Conservation (phyloP, 176 grass and related monocot species). For the Aegilops bicornis region DNA sequence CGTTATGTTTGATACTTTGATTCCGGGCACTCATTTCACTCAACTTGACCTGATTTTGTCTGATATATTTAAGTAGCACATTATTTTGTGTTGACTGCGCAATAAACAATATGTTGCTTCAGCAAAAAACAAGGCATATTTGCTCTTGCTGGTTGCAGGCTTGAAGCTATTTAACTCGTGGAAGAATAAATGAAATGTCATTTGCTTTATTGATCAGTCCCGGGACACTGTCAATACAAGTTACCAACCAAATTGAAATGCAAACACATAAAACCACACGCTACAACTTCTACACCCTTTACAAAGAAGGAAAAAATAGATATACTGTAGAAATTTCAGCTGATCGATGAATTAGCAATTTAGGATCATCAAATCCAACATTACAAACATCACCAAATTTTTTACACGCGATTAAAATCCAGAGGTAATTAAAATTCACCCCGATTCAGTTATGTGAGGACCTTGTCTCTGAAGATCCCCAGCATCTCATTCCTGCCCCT, state of each 20-base stretch:
- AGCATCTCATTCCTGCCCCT: conserved; percentile 95
- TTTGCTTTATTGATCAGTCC: not conserved
- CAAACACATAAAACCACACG: not conserved
- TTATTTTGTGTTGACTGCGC: not conserved
- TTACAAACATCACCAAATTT: not conserved
- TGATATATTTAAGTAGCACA: not conserved
- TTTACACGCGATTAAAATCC: not conserved
- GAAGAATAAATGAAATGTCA: not conserved
- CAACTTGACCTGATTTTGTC: not conserved
- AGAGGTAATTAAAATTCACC: conserved; percentile 37
- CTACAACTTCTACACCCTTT: conserved; percentile 27
- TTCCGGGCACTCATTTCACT: not conserved
- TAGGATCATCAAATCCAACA: not conserved
- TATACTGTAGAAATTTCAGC: not conserved
- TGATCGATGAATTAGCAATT: conserved; percentile 26
- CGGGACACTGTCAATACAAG: conserved; percentile 20
- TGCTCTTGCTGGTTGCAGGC: not conserved
- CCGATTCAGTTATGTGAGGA: conserved; percentile 3
- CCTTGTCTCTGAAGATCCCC: conserved; percentile 72
- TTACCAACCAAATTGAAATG: conserved; percentile 9
- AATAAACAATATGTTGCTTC: not conserved
- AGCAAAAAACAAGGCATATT: not conserved
- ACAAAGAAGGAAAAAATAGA: not conserved
- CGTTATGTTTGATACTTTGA: conserved; percentile 12
- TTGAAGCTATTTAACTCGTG: not conserved